These are phyloP conservation scores for Patellifolia procumbens DNA, from an alignment of 179 eudicot species.

Conservation along the genomic window DNA sequence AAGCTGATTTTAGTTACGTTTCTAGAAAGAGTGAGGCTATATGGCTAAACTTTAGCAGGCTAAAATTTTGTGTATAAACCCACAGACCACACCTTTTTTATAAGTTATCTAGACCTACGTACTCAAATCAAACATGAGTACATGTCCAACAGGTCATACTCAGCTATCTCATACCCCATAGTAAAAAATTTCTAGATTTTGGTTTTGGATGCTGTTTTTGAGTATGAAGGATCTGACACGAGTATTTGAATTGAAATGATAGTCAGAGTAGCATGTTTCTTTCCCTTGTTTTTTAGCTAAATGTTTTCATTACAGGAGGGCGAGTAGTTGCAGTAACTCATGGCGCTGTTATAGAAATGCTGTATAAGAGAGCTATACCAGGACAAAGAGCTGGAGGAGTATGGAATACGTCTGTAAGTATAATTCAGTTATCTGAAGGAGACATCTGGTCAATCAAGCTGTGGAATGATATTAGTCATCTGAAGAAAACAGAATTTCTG, in stretches of 20 bases:
- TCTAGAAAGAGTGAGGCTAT: too few species aligned
- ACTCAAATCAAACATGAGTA: too few species aligned
- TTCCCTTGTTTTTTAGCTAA: neutral
- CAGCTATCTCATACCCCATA: too few species aligned
- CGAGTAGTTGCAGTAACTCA: slow-evolving; percentile 72
- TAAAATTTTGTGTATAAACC: too few species aligned
- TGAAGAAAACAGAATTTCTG: slow-evolving; percentile 25
- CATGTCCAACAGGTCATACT: too few species aligned
- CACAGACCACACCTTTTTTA: too few species aligned
- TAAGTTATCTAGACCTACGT: too few species aligned
- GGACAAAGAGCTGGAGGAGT: slow-evolving; percentile 36
- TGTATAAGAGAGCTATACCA: slow-evolving; percentile 56
- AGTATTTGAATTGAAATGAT: too few species aligned
- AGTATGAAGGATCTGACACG: too few species aligned
- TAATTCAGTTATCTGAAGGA: slow-evolving; percentile 56
- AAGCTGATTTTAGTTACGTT: neutral
- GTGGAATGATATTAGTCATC: slow-evolving; percentile 87
- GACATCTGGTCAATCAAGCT: slow-evolving; percentile 59
- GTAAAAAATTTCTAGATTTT: too few species aligned
- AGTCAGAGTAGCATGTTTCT: neutral
- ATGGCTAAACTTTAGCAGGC: too few species aligned
- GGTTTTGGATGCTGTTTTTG: too few species aligned
- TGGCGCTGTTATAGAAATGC: slow-evolving; percentile 73
- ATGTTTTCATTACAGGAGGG: slow-evolving; percentile 47
- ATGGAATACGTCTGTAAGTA: slow-evolving; percentile 61